phyloP scores from a whole-genome alignment of 2,329 filamentous ascomycete genomes.

The Aspergillus melleus region DNA sequence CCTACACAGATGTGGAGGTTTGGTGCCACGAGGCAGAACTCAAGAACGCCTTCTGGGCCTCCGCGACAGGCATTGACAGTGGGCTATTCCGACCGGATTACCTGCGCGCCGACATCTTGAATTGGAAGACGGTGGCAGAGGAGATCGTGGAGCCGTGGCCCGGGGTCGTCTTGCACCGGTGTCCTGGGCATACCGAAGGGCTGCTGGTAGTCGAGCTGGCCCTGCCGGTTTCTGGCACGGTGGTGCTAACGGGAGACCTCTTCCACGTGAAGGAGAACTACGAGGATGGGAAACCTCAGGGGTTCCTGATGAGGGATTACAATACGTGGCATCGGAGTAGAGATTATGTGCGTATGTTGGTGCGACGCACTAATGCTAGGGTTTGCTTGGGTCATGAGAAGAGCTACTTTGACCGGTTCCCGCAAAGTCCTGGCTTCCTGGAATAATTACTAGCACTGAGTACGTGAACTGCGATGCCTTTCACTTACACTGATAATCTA shows the following conservation, averaged over 20 bases:
- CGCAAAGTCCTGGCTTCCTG: background rate
- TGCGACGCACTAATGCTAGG: constrained; percentile 1
- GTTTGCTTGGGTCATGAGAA: constrained; percentile 3
- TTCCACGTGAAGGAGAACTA: constrained; percentile 2
- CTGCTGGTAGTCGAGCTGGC: background rate
- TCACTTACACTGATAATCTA: too few species aligned
- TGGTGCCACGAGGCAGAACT: background rate
- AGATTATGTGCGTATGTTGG: constrained; percentile 1
- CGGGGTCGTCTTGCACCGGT: background rate
- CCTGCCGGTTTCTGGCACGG: background rate
- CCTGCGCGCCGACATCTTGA: background rate
- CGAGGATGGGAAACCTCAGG: background rate
- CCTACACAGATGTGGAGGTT: constrained; percentile 1
- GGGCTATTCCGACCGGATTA: background rate
- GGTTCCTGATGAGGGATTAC: constrained; percentile 3
- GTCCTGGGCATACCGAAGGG: background rate
- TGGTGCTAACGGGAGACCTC: background rate
- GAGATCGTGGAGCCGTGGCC: background rate
- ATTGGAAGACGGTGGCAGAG: background rate
- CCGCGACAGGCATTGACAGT: background rate
- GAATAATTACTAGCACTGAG: too few species aligned
- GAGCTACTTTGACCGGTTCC: constrained; percentile 1
- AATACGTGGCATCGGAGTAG: constrained; percentile 1
- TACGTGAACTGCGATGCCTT: too few species aligned
- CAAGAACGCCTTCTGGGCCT: constrained; percentile 1